Evolutionary conservation across 2,329 filamentous ascomycete genomes (phyloP).

Genomic region (Fusarium longipes): DNA sequence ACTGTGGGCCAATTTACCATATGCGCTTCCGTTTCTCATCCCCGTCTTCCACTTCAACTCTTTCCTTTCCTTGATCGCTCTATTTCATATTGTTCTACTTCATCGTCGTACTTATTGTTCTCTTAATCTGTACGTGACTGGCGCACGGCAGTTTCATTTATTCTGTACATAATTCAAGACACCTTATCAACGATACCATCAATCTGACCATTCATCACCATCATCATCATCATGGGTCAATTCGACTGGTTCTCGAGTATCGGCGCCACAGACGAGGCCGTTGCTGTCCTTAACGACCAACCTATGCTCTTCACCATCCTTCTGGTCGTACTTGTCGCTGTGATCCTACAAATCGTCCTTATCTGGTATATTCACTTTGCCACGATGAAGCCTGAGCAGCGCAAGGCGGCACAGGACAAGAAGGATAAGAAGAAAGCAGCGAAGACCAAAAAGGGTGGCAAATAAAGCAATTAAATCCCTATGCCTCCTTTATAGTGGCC

Average conservation of each 20-base stretch:
- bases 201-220: not conserved
- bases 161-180: conserved; percentile 18
- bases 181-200: not conserved
- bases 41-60: conserved; percentile 16
- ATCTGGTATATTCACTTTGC: conserved; percentile 70
- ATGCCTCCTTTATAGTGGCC: not conserved
- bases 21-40: conserved; percentile 42
- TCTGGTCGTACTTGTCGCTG: conserved; percentile 62
- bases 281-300: conserved; percentile 71
- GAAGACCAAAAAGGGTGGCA: conserved; percentile 14
- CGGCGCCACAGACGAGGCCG: conserved; percentile 68
- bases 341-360: conserved; percentile 60
- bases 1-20: conserved; percentile 34
- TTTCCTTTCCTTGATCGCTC: conserved; percentile 20
- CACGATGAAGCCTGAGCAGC: conserved; percentile 70
- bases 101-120: conserved; percentile 8
- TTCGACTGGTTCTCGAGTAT: conserved; percentile 68
- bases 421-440: conserved; percentile 57
- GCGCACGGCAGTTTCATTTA: conserved; percentile 32
- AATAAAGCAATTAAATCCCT: conserved; percentile 25
- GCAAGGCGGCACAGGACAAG: conserved; percentile 62
- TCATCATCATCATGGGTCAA: conserved; percentile 55
- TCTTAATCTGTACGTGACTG: conserved; percentile 42
- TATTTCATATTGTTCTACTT: conserved; percentile 11
- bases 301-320: conserved; percentile 69